phyloP scores from a whole-genome alignment of 108 stramenopile genomes.

The Pseudonitzschia multistriata region DNA sequence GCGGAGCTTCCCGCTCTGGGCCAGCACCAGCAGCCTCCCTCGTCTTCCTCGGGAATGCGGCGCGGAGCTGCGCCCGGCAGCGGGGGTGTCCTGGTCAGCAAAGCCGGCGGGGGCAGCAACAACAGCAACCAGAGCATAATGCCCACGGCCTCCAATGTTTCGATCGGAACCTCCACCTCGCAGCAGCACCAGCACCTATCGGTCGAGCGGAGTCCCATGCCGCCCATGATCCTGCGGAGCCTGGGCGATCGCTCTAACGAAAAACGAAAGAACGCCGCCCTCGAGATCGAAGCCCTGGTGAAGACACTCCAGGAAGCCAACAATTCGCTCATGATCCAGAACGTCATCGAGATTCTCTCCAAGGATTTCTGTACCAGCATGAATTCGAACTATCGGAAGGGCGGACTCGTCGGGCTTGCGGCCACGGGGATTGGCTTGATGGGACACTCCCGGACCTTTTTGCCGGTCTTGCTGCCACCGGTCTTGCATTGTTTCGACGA shows the following conservation, averaged over 20 bases:
- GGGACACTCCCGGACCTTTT: conserved; percentile 56
- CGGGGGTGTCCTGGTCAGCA: neutral
- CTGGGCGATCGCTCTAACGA: conserved; percentile 98
- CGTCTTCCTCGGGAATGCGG: neutral
- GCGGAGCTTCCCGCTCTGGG: neutral
- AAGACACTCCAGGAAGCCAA: conserved; percentile 86
- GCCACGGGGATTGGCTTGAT: conserved; percentile 95
- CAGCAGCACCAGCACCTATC: conserved; percentile 27
- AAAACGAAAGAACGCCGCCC: conserved; percentile 97
- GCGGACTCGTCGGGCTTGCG: conserved; percentile 96
- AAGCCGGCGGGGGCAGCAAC: neutral
- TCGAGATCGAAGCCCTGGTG: conserved; percentile 94
- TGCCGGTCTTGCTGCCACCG: conserved; percentile 89
- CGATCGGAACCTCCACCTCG: conserved; percentile 22
- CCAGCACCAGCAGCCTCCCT: neutral
- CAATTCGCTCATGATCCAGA: conserved; percentile 66
- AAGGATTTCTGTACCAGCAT: conserved; percentile 96
- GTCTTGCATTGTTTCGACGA: conserved; percentile 98
- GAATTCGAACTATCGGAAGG: conserved; percentile 97
- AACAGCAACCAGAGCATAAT: neutral
- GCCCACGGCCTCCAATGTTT: conserved; percentile 16
- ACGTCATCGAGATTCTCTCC: conserved; percentile 84
- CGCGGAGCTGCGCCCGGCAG: neutral
- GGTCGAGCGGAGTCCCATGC: conserved; percentile 70
- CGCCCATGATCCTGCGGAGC: conserved; percentile 77